Percentiles rank a stretch among this genome's conserved stretches.
phyloP scores from a whole-genome alignment of 352 stramenopile species.

The Blastocystis sp. region DNA sequence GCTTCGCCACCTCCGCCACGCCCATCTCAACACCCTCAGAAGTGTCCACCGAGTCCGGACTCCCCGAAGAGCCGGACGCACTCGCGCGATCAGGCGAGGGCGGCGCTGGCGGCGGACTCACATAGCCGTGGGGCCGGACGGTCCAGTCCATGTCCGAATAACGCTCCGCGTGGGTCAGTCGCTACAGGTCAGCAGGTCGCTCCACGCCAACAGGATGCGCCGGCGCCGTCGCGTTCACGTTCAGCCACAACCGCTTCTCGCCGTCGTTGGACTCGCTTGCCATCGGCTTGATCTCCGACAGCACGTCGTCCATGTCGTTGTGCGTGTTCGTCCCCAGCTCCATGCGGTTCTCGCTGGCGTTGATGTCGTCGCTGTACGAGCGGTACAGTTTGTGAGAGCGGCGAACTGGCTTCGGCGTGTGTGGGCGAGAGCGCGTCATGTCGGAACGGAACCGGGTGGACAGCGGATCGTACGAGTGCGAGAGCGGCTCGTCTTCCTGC shows the following conservation, averaged over 20 bases:
- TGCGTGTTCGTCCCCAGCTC: not conserved
- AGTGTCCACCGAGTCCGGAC: too few relatives aligned
- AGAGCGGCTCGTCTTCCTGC: not conserved
- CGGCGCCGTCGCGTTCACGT: slow-evolving; percentile 12
- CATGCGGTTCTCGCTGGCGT: not conserved
- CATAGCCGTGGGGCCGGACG: not conserved
- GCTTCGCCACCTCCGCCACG: not conserved
- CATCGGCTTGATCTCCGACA: not conserved
- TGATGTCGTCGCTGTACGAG: slow-evolving; percentile 19
- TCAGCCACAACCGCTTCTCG: slow-evolving; percentile 27
- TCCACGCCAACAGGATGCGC: not conserved
- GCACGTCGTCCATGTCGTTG: not conserved
- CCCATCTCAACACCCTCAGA: too few relatives aligned
- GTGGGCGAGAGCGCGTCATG: too few relatives aligned
- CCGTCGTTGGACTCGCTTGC: not conserved
- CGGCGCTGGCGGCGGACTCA: not conserved
- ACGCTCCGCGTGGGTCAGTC: too few relatives aligned
- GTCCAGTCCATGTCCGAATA: not conserved
- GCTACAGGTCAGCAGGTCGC: too few relatives aligned
- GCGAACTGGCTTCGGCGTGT: not conserved
- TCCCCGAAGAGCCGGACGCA: too few relatives aligned
- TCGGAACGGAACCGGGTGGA: too few relatives aligned
- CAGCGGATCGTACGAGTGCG: not conserved
- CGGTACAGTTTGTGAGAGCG: slow-evolving; percentile 11
- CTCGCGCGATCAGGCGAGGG: too few relatives aligned